phyloP scores from a whole-genome alignment of 148 eudicot genomes.

The Talinum fruticosum region DNA sequence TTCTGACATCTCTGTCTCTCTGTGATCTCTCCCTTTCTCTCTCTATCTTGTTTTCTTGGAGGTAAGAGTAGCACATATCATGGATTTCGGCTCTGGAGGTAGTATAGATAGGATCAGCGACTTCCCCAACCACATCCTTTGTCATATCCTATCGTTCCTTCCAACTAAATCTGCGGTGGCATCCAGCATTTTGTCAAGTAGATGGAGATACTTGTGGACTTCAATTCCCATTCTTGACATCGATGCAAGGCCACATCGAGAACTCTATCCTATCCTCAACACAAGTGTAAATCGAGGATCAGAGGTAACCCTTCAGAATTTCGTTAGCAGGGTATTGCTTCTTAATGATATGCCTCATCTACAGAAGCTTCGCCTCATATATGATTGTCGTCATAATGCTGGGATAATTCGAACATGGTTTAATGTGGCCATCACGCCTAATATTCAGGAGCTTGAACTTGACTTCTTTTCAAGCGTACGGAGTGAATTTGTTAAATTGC shows the following conservation, averaged over 20 bases:
- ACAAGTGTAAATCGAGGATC: slow-evolving; percentile 4
- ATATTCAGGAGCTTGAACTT: slow-evolving; percentile 26
- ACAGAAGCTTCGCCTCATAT: slow-evolving; percentile 26
- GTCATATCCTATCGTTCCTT: slow-evolving; percentile 21
- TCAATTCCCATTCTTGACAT: slow-evolving; percentile 22
- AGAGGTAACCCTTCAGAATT: slow-evolving; percentile 22
- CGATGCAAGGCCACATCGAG: slow-evolving; percentile 16
- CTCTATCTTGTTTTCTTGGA: not conserved
- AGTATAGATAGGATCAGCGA: slow-evolving; percentile 25
- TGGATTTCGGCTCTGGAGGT: slow-evolving; percentile 8
- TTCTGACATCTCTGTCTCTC: not conserved
- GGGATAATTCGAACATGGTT: slow-evolving; percentile 27
- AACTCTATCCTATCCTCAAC: not conserved
- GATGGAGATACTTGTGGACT: slow-evolving; percentile 29
- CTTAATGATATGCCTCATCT: slow-evolving; percentile 13
- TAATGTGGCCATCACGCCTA: slow-evolving; percentile 17
- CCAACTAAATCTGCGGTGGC: slow-evolving; percentile 27
- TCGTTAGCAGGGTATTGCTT: slow-evolving; percentile 29
- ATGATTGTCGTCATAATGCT: slow-evolving; percentile 19
- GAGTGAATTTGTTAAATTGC: slow-evolving; percentile 1
- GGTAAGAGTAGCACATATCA: slow-evolving; percentile 11
- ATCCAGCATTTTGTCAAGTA: slow-evolving; percentile 26
- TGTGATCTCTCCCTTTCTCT: not conserved
- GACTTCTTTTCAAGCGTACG: slow-evolving; percentile 19
- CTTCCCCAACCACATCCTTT: slow-evolving; percentile 25